Percentiles rank a stretch among this genome's conserved stretches.
phyloP scores from a whole-genome alignment of 306 rosid genomes.

The Pachyrhizus erosus region DNA sequence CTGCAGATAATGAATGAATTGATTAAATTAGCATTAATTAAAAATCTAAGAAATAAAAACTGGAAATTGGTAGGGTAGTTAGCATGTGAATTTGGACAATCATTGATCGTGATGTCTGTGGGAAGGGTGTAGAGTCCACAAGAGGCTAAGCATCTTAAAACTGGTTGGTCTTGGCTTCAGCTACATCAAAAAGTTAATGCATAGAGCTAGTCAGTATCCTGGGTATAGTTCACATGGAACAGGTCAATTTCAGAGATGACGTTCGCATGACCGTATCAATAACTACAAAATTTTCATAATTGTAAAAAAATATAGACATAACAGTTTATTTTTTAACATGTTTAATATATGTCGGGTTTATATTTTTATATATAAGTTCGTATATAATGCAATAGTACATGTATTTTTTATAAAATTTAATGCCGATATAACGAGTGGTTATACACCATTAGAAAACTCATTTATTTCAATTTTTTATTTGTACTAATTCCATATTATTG shows the following conservation, averaged over 20 bases:
- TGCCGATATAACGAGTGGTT: neutral
- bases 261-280: neutral
- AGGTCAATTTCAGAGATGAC: neutral
- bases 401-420: too few species aligned
- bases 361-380: too few species aligned
- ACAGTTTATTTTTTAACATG: too few species aligned
- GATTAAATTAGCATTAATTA: neutral
- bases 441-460: neutral
- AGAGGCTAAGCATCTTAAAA: neutral
- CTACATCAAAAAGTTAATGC: neutral
- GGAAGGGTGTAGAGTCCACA: neutral
- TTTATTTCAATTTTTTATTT: neutral
- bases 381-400: too few species aligned
- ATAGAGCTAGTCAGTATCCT: slow-evolving; percentile 9
- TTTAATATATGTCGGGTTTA: too few species aligned
- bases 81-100: slow-evolving; percentile 30
- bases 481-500: neutral
- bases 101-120: neutral
- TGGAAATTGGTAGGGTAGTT: slow-evolving; percentile 31
- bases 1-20: neutral
- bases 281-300: neutral
- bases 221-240: neutral
- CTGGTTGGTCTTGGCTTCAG: neutral
- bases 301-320: too few species aligned
- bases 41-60: neutral